Base-by-base conservation (phyloP, 108 stramenopile genomes). In the Poteriospumella lacustris region DNA sequence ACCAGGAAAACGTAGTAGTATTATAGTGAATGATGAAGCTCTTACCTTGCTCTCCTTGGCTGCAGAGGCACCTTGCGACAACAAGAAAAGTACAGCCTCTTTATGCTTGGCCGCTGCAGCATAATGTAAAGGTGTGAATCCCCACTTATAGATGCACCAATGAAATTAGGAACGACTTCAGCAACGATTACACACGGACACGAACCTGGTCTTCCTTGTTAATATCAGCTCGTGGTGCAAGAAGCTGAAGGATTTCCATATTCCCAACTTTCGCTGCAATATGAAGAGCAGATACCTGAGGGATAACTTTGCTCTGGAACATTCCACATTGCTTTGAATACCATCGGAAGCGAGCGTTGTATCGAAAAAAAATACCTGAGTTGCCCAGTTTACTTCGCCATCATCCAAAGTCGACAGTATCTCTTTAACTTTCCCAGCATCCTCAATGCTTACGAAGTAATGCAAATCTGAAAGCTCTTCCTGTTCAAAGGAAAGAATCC, bases 51-150 rank as follows among this genome's bases (percentile, higher is more conserved):
- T 38, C 33, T 15, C 9, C 9, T 33, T 73, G 42, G 41, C 24
- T 3, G 70, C 70, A 42, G 43, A 44, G 31, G 70, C 70, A 44
- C 70, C 70, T 33, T 52, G 15, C 5, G 43, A 44, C 3, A 73
- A 38, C 5, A 73, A 24, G 5, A 44, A 38, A 26, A 33, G 43
- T 24, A 73, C 70, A 26, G 41, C 41, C 5, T 44, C 24, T 73
- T 26, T 73, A 3, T 44, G 26, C 12, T 24, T 39, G 41, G 3
- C 70, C 28, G 31, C 28, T 12, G 31, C 33, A 5, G 70, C 70
- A 73, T 73, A 73, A 56, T 73, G 70, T 42, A 73, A 73, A 73
- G 70, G 12, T 33, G 41, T 73, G 47, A 73, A 73, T 42, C 70
- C 70, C 12, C 5, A 73, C 70, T 73, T 36, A 40, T 19, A 68